A percentile compares a stretch with the other conserved stretches of the same genome.
Conservation (phyloP, 139 green algal species). For the Tetradesmus obliquus region DNA sequence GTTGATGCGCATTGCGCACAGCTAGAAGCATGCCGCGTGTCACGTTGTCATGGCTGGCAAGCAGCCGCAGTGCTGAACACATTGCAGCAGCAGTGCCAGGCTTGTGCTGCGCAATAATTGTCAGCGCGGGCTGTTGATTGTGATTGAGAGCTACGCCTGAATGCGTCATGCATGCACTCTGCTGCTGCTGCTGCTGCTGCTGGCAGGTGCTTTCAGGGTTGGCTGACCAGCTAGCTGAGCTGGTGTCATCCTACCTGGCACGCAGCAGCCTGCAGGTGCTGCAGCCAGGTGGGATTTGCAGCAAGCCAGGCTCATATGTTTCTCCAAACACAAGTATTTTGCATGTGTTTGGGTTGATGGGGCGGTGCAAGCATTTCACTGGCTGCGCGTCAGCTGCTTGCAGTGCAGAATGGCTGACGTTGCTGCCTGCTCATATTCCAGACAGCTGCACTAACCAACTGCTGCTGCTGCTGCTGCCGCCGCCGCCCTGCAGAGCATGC, state of each 20-base stretch:
- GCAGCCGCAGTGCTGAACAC: too few species aligned
- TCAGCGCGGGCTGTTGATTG: too few species aligned
- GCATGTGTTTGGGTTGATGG: too few species aligned
- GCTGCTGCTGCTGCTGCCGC: background rate
- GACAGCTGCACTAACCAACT: background rate
- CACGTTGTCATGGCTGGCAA: too few species aligned
- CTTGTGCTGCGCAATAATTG: too few species aligned
- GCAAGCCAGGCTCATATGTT: too few species aligned
- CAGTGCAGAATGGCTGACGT: background rate
- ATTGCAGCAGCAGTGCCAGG: too few species aligned
- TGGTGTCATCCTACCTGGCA: conserved; percentile 41
- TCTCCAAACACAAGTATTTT: too few species aligned
- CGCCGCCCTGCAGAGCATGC: background rate
- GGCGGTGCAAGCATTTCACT: too few species aligned
- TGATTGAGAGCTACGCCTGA: background rate
- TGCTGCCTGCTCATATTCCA: background rate
- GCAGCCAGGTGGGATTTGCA: background rate
- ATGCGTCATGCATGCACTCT: background rate
- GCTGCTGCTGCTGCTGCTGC: conserved; percentile 22
- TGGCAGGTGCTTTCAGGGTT: conserved; percentile 23
- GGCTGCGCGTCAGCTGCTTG: too few species aligned
- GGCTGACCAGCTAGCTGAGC: conserved; percentile 31
- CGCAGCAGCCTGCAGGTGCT: background rate
- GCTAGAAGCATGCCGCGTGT: too few species aligned
- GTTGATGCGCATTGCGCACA: too few species aligned